Percentiles rank a stretch among this genome's conserved stretches.
These are phyloP conservation scores for Vanderwaltozyma tropicalis DNA, from an alignment of 805 yeast species.

Conservation along the genomic window DNA sequence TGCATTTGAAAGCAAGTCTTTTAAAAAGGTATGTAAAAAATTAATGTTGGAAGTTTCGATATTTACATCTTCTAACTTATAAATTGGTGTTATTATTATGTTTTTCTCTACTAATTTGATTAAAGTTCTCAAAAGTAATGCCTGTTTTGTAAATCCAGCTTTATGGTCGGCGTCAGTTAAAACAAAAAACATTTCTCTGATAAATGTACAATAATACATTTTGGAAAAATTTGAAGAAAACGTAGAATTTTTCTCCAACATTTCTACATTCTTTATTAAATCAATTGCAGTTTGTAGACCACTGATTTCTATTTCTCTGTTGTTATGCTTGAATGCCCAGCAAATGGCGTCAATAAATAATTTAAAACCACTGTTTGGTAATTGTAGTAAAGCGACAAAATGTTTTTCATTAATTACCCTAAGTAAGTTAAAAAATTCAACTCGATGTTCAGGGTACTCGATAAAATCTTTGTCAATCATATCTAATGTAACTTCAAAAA, in stretches of 20 bases:
- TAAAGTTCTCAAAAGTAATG: conserved; percentile 68
- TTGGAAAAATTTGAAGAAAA: conserved; percentile 75
- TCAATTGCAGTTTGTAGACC: conserved; percentile 76
- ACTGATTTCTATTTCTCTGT: conserved; percentile 82
- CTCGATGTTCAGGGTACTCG: conserved; percentile 91
- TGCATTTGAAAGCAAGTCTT: conserved; percentile 63
- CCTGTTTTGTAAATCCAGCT: conserved; percentile 80
- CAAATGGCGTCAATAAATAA: conserved; percentile 79
- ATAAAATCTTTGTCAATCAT: conserved; percentile 90
- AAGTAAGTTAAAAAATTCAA: conserved; percentile 35
- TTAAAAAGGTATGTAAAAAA: conserved; percentile 67
- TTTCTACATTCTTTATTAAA: conserved; percentile 68
- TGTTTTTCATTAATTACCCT: conserved; percentile 33
- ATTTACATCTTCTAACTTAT: conserved; percentile 61
- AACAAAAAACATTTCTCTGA: conserved; percentile 80
- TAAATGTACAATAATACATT: conserved; percentile 71
- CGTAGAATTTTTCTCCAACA: conserved; percentile 41
- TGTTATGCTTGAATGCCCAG: conserved; percentile 95
- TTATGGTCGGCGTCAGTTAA: conserved; percentile 92
- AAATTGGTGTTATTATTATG: conserved; percentile 61
- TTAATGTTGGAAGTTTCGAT: conserved; percentile 66
- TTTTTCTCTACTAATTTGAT: conserved; percentile 65
- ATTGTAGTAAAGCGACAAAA: conserved; percentile 67
- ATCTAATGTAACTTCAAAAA: conserved; percentile 78
- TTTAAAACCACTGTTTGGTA: conserved; percentile 80